phyloP scores from a whole-genome alignment of 1,284 basidiomycete species.

The Amanita bisporigera region DNA sequence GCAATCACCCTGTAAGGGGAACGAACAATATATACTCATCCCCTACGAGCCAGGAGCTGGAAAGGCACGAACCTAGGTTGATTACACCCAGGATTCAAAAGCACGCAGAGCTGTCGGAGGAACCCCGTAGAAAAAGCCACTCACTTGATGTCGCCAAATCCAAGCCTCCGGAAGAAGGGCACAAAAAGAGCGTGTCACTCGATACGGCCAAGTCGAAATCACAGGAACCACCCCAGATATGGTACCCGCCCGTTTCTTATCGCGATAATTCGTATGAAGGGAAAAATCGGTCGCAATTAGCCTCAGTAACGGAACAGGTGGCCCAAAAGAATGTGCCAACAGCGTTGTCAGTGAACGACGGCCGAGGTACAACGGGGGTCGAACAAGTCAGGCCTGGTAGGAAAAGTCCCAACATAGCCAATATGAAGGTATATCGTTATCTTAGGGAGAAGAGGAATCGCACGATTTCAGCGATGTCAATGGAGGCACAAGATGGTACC shows the following conservation, averaged over 20 bases:
- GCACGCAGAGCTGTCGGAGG: neutral
- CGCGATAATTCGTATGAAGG: constrained; percentile 23
- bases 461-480: constrained; percentile 72
- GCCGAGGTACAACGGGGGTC: constrained; percentile 33
- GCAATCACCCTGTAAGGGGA: neutral
- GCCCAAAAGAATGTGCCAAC: constrained; percentile 7
- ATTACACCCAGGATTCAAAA: constrained; percentile 3
- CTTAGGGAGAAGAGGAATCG: constrained; percentile 62
- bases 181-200: constrained; percentile 45
- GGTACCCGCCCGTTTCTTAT: constrained; percentile 31
- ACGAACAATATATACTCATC: neutral
- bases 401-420: constrained; percentile 51
- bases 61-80: constrained; percentile 6
- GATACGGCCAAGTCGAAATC: constrained; percentile 39
- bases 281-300: constrained; percentile 15
- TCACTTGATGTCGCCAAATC: neutral
- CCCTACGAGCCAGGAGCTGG: neutral
- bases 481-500: constrained; percentile 77
- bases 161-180: constrained; percentile 29
- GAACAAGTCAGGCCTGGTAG: constrained; percentile 29
- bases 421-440: constrained; percentile 67
- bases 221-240: constrained; percentile 32
- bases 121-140: neutral
- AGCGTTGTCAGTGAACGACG: constrained; percentile 30
- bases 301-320: neutral